Base-by-base conservation (phyloP, 1,139 yeast genomes). In the Debaryomycetaceae sp. region DNA sequence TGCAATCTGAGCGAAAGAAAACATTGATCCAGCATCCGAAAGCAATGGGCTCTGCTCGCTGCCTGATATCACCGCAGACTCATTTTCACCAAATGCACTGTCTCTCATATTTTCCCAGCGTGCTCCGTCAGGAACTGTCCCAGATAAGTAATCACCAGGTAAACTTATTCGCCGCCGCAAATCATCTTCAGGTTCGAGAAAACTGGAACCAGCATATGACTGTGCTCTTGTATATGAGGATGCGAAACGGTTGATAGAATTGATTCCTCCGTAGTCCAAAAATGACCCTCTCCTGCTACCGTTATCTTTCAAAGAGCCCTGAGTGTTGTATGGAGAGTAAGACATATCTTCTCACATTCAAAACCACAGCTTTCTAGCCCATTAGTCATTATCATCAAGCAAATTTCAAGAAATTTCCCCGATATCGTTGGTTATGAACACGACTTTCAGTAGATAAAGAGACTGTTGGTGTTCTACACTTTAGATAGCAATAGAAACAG, bases 211-310 rank as follows among this genome's bases (percentile, higher is more conserved):
- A 30, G 62, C 52, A 46, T 65, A 66, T 5, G 88, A 77, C 58
- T 85, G 94, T 0, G 96, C 95, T 52, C 96, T 71, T 35, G 79
- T 71, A 55, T 74, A 80, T 1, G 95, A 86, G 1, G 88, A 79
- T 2, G 95, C 94, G 62, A 88, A 88, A 43, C 87, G 81, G 44
- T 78, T 76, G 32, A 88, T 51, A 3, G 95, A 84, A 60, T 85
- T 86, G 22, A 78, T 74, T 18, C 87, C 87, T 37, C 77, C 56
- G 50, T 45, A 36, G 49, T 68, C 56, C 51, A 55, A 42, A 51
- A 59, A 46, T 11, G 64, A 58, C 17, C 46, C 58, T 51, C 53
- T 39, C 34, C 44, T 34, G 16, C 35, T 38, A 11, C 31, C 11
- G 4, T 36, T 15, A 3, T 30, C 33, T 14, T 17, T 30, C 8